These are phyloP conservation scores for Cutaneotrichosporon mucoides DNA, from an alignment of 1,284 basidiomycete genomes.

Conservation along the genomic window DNA sequence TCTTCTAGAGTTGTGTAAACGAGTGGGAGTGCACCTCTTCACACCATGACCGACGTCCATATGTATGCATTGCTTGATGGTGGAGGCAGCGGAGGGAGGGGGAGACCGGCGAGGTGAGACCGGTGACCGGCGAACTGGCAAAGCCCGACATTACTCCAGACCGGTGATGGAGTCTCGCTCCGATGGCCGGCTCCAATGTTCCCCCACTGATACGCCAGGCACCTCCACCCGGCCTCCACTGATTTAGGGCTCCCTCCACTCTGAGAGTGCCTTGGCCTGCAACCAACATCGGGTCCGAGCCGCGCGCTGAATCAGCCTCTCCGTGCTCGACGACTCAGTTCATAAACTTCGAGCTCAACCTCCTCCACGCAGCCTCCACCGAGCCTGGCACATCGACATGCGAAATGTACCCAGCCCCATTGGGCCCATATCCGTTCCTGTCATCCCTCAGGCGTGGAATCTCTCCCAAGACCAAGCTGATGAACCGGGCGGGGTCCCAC, in stretches of 20 bases:
- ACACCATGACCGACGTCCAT: background rate
- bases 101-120: background rate
- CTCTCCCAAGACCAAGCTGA: background rate
- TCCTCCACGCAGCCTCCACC: background rate
- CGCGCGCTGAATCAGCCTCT: too few relatives aligned
- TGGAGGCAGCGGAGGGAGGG: background rate
- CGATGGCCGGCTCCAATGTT: background rate
- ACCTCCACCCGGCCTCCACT: too few relatives aligned
- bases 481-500: background rate
- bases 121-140: background rate
- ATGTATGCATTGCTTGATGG: background rate
- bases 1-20: background rate
- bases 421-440: background rate
- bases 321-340: too few relatives aligned
- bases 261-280: too few relatives aligned
- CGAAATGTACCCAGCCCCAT: background rate
- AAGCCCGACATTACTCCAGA: too few relatives aligned
- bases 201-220: too few relatives aligned
- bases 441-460: background rate
- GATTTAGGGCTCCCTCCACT: too few relatives aligned
- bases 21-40: background rate
- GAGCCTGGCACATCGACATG: background rate
- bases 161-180: too few relatives aligned
- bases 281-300: too few relatives aligned
- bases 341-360: too few relatives aligned